phyloP scores from a whole-genome alignment of 1,284 basidiomycete species.

The Ustilago bromivora region DNA sequence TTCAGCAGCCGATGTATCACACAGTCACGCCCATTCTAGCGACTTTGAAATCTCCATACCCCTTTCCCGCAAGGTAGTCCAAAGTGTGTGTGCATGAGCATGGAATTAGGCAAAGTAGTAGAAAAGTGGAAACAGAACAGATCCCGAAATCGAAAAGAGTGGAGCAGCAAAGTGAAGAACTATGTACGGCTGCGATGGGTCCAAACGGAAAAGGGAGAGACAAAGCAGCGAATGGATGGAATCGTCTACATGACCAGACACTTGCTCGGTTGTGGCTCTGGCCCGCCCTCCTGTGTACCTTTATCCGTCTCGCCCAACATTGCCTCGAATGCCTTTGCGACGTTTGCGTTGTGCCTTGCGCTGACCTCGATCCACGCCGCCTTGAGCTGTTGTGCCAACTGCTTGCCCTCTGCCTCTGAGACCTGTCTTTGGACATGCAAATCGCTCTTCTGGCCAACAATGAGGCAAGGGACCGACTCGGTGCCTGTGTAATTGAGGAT shows the following conservation, averaged over 20 bases:
- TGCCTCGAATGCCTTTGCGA: conserved; percentile 67
- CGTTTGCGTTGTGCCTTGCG: conserved; percentile 67
- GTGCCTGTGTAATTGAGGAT: conserved; percentile 94
- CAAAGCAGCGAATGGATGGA: conserved; percentile 1
- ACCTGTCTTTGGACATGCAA: conserved; percentile 77
- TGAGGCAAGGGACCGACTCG: conserved; percentile 89
- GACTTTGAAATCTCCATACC: conserved; percentile 1
- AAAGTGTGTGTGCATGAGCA: neutral
- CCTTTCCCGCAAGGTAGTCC: neutral
- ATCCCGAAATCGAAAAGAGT: neutral
- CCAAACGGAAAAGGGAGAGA: neutral
- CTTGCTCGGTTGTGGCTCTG: conserved; percentile 64
- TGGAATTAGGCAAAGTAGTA: conserved; percentile 9
- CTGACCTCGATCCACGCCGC: conserved; percentile 67
- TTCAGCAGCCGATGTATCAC: neutral
- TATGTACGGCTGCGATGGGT: neutral
- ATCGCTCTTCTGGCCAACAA: conserved; percentile 96
- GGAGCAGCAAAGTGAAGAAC: neutral
- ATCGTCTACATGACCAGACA: conserved; percentile 61
- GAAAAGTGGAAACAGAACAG: neutral
- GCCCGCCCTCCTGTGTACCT: conserved; percentile 55
- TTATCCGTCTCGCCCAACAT: conserved; percentile 67
- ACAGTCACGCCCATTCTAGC: neutral
- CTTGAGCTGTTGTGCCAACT: conserved; percentile 61
- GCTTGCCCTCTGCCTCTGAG: conserved; percentile 66